Percentiles rank a stretch among this genome's conserved stretches.
Evolutionary conservation across 345 rosid species (phyloP).

Genomic region (Nephelium lappaceum): DNA sequence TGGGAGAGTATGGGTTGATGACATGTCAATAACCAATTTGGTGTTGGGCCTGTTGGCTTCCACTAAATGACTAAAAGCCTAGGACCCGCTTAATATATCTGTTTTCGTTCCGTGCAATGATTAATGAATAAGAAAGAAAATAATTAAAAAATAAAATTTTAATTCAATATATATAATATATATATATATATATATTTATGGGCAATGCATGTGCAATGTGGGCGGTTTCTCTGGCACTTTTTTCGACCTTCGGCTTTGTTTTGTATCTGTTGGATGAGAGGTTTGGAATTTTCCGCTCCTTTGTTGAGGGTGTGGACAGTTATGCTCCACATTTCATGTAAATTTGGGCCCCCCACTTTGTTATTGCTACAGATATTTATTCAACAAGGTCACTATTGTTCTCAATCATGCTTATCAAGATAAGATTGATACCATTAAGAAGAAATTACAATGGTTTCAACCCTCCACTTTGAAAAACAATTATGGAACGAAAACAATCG

Average conservation of each 20-base stretch:
- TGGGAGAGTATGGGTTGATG: slow-evolving; percentile 8
- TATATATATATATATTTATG: background rate
- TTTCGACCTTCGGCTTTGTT: slow-evolving; percentile 32
- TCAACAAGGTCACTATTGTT: background rate
- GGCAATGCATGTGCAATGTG: slow-evolving; percentile 51
- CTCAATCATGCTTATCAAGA: slow-evolving; percentile 19
- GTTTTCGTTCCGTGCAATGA: slow-evolving; percentile 50
- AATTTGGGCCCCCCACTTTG: slow-evolving; percentile 18
- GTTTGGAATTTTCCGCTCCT: slow-evolving; percentile 33
- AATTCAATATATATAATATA: background rate
- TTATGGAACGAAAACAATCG: slow-evolving; percentile 1
- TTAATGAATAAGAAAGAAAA: slow-evolving; percentile 36
- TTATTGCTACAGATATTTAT: background rate
- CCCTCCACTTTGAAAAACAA: slow-evolving; percentile 13
- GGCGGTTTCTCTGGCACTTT: slow-evolving; percentile 38
- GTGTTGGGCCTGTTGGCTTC: slow-evolving; percentile 49
- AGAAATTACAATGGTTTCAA: background rate
- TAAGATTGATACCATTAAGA: slow-evolving; percentile 20
- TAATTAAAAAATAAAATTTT: background rate
- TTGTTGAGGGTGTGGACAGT: slow-evolving; percentile 35
- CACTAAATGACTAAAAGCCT: slow-evolving; percentile 28
- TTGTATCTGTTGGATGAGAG: slow-evolving; percentile 26
- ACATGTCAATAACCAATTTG: slow-evolving; percentile 21
- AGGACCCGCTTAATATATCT: slow-evolving; percentile 28
- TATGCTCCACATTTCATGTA: slow-evolving; percentile 41